phyloP scores from a whole-genome alignment of 2,329 filamentous ascomycete species.

The Colletotrichum liaoningense region DNA sequence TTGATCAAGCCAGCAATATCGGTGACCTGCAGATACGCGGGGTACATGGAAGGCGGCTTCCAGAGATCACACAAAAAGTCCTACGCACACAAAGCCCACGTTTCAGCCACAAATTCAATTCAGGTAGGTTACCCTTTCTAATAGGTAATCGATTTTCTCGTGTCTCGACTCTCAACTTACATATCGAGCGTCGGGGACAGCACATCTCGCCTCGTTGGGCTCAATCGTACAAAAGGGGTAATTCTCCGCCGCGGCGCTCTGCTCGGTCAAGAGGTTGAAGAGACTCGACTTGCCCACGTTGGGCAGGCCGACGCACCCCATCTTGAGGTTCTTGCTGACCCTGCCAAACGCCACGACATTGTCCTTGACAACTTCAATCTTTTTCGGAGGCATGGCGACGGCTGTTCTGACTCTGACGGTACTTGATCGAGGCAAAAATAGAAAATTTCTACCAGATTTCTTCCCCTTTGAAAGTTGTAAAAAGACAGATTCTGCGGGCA shows the following conservation, averaged over 20 bases:
- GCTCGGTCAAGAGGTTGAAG: slow-evolving; percentile 59
- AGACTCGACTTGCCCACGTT: slow-evolving; percentile 59
- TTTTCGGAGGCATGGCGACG: background rate
- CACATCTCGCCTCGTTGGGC: slow-evolving; percentile 58
- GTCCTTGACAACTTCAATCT: background rate
- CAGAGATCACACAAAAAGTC: slow-evolving; percentile 58
- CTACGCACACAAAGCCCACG: slow-evolving; percentile 38
- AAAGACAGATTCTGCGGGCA: background rate
- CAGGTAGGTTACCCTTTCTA: no score
- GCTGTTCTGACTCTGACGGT: no score
- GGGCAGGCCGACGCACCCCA: slow-evolving; percentile 58
- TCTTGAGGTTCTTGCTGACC: slow-evolving; percentile 57
- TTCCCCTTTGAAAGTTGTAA: background rate
- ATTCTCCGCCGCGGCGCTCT: slow-evolving; percentile 57
- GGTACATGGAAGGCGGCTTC: slow-evolving; percentile 59
- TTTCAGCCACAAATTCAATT: slow-evolving; percentile 9
- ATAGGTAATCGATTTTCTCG: background rate
- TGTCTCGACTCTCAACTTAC: slow-evolving; percentile 42
- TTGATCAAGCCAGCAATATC: slow-evolving; percentile 59
- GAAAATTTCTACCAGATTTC: background rate
- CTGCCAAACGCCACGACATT: slow-evolving; percentile 58
- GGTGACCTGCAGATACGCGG: slow-evolving; percentile 56
- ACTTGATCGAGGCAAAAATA: background rate
- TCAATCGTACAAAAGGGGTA: slow-evolving; percentile 60
- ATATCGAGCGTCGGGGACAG: slow-evolving; percentile 56